A percentile compares a stretch with the other conserved stretches of the same genome.
Conservation (phyloP, 139 green algal species). For the Diplosphaera chodatii region DNA sequence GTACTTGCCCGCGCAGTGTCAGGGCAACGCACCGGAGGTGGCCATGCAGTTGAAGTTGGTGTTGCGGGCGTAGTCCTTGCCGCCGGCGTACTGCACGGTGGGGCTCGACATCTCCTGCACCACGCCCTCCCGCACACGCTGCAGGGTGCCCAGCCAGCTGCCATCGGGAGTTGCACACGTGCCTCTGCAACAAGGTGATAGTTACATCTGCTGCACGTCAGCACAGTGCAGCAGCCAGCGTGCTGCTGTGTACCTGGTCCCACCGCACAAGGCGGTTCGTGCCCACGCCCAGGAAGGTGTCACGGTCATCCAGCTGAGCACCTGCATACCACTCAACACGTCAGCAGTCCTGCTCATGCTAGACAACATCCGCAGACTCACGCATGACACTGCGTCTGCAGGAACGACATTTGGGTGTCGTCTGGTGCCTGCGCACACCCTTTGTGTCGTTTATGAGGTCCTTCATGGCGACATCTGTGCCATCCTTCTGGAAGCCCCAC, state of each 20-base stretch:
- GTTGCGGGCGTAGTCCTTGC: conserved; percentile 84
- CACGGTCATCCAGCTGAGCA: conserved; percentile 46
- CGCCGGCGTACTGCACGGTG: conserved; percentile 52
- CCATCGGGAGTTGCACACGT: no score
- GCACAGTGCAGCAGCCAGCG: no score
- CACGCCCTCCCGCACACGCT: conserved; percentile 42
- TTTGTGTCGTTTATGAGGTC: conserved; percentile 62
- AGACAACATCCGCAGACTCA: no score
- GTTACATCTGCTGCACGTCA: no score
- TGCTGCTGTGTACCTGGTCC: conserved; percentile 52
- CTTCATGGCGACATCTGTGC: conserved; percentile 62
- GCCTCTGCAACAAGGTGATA: no score
- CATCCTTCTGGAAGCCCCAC: conserved; percentile 86
- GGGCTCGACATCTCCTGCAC: conserved; percentile 54
- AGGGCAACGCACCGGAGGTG: conserved; percentile 31
- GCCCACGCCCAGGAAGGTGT: conserved; percentile 86
- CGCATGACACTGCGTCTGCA: no score
- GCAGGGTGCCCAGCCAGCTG: no score
- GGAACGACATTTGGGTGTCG: no score
- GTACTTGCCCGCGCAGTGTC: no score
- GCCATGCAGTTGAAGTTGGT: conserved; percentile 74
- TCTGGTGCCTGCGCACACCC: conserved; percentile 38
- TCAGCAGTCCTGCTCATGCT: no score
- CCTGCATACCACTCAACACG: no score
- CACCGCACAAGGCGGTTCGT: conserved; percentile 71